Evolutionary conservation across 345 rosid species (phyloP).

Genomic region (Hibiscus tridactylites): DNA sequence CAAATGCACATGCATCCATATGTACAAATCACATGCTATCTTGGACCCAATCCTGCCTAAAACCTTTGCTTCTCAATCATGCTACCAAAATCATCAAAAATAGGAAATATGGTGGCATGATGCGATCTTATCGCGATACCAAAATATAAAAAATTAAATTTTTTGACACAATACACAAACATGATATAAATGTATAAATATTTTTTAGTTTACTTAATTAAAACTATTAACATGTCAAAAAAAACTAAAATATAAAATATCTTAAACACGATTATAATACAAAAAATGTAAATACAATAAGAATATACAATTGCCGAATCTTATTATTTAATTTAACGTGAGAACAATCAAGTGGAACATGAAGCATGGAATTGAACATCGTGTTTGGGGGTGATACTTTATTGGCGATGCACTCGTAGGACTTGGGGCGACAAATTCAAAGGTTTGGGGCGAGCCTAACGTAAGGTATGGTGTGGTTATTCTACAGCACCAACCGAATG

Average conservation of each 20-base stretch:
- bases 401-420: too few species aligned
- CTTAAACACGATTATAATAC: background rate
- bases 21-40: constrained; percentile 21
- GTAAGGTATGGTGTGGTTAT: too few species aligned
- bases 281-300: background rate
- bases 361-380: too few species aligned
- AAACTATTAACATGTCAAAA: background rate
- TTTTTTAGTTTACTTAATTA: background rate
- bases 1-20: constrained; percentile 23
- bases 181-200: background rate
- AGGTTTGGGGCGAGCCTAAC: too few species aligned
- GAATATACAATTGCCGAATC: background rate
- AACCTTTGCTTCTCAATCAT: constrained; percentile 14
- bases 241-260: background rate
- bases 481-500: too few species aligned
- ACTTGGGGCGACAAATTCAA: too few species aligned
- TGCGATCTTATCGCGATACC: constrained; percentile 11
- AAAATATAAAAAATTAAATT: too few species aligned
- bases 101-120: too few species aligned
- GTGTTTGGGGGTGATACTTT: too few species aligned
- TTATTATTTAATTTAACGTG: too few species aligned
- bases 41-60: constrained; percentile 10
- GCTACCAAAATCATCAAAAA: constrained; percentile 11
- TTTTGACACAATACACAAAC: background rate
- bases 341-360: too few species aligned